Percentiles rank a stretch among this genome's conserved stretches.
phyloP scores from a whole-genome alignment of 2,329 filamentous ascomycete species.

The Paecilomyces formosus region DNA sequence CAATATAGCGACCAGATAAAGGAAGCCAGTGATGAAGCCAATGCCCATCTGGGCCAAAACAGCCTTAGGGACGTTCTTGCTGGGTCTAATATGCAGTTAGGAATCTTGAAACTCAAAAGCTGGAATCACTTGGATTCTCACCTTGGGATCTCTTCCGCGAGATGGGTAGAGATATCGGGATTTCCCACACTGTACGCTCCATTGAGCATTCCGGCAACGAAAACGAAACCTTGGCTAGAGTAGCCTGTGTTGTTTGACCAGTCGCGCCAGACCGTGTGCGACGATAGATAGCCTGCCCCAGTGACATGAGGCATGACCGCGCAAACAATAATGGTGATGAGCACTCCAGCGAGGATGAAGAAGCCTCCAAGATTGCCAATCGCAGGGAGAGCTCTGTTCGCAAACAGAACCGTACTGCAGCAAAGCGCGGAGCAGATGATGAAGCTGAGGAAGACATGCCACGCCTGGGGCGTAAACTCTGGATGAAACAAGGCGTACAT shows the following conservation, averaged over 20 bases:
- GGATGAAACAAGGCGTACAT: conserved; percentile 56
- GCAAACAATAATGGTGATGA: conserved; percentile 47
- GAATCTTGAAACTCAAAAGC: background rate
- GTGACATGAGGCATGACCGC: conserved; percentile 47
- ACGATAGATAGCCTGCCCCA: conserved; percentile 37
- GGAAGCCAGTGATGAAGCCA: conserved; percentile 41
- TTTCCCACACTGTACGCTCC: conserved; percentile 62
- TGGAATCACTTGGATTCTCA: conserved; percentile 8
- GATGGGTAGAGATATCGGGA: conserved; percentile 57
- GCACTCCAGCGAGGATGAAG: conserved; percentile 46
- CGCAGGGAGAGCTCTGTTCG: conserved; percentile 45
- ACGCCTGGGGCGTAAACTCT: conserved; percentile 44
- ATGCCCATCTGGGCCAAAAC: conserved; percentile 42
- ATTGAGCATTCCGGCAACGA: conserved; percentile 59
- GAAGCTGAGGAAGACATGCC: conserved; percentile 55
- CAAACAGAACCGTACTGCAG: conserved; percentile 47
- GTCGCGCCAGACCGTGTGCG: conserved; percentile 49
- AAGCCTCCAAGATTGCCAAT: conserved; percentile 51
- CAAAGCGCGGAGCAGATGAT: conserved; percentile 49
- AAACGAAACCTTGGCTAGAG: conserved; percentile 52
- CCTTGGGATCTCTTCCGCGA: conserved; percentile 57
- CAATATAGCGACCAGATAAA: conserved; percentile 44
- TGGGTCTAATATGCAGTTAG: conserved; percentile 19
- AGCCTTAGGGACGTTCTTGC: conserved; percentile 43
- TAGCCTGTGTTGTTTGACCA: conserved; percentile 44